Percentiles rank a stretch among this genome's conserved stretches.
These are phyloP conservation scores for Rugosomyces carneus DNA, from an alignment of 1,284 basidiomycete species.

Conservation along the genomic window DNA sequence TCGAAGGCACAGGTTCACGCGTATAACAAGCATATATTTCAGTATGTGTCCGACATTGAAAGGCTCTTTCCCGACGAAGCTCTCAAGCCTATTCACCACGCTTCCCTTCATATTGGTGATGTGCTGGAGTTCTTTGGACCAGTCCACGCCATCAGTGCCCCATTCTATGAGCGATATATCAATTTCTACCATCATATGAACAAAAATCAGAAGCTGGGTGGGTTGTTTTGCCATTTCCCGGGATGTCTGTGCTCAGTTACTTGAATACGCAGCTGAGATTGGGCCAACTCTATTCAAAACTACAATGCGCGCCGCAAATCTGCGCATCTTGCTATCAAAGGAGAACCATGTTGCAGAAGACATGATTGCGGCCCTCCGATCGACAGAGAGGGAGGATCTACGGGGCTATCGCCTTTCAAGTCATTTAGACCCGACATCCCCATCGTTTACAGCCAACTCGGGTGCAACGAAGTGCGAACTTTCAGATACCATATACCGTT, in stretches of 20 bases:
- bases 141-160: conserved; percentile 11
- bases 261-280: conserved; percentile 18
- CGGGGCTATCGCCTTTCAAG: conserved; percentile 18
- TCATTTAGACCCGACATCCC: conserved; percentile 15
- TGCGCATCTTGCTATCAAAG: conserved; percentile 19
- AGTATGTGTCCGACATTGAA: conserved; percentile 3
- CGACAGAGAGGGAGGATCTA: conserved; percentile 15
- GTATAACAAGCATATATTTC: conserved; percentile 9
- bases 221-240: background rate
- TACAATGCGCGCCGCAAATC: conserved; percentile 16
- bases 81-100: conserved; percentile 9
- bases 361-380: conserved; percentile 15
- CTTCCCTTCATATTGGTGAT: conserved; percentile 15
- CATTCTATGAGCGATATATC: conserved; percentile 16
- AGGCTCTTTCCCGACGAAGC: conserved; percentile 1
- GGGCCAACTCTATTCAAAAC: conserved; percentile 19
- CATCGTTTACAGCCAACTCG: conserved; percentile 4
- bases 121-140: conserved; percentile 15
- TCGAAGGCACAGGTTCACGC: conserved; percentile 3
- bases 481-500: background rate
- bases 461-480: background rate
- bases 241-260: background rate
- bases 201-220: conserved; percentile 16
- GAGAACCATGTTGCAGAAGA: background rate
- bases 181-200: conserved; percentile 16